phyloP scores from a whole-genome alignment of 148 eudicot species.

The Rhododendron ferrugineum region DNA sequence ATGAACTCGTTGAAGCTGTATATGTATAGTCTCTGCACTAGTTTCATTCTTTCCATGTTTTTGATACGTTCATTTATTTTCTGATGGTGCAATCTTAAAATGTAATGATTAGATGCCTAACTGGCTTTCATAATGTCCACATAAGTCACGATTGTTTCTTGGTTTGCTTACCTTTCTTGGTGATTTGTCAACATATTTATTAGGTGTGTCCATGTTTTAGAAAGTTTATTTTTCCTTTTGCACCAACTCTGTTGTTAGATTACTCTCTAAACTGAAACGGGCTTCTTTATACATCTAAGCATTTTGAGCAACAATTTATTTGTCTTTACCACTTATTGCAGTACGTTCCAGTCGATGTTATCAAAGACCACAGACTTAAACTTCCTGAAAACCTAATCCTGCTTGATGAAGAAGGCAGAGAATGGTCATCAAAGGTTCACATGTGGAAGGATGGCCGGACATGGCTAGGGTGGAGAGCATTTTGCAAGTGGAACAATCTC shows the following conservation, averaged over 20 bases:
- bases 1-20: not conserved
- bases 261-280: not conserved
- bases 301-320: not conserved
- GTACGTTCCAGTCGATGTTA: conserved; percentile 11
- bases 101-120: too few relatives aligned
- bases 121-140: too few relatives aligned
- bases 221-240: not conserved
- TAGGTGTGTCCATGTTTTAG: not conserved
- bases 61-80: not conserved
- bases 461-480: conserved; percentile 19
- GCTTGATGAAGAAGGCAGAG: conserved; percentile 6
- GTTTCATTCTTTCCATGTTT: not conserved
- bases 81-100: not conserved
- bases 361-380: conserved; percentile 5
- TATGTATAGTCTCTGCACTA: not conserved
- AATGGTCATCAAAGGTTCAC: conserved; percentile 3
- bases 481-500: conserved; percentile 10
- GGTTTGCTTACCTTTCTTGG: not conserved
- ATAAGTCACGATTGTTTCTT: not conserved
- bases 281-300: not conserved
- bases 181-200: not conserved
- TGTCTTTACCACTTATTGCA: not conserved
- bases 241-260: not conserved
- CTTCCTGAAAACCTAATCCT: not conserved
- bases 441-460: conserved; percentile 21